A percentile compares a stretch with the other conserved stretches of the same genome.
These are phyloP conservation scores for Dothiorella sarmentorum DNA, from an alignment of 2,329 filamentous ascomycete genomes.

Conservation along the genomic window DNA sequence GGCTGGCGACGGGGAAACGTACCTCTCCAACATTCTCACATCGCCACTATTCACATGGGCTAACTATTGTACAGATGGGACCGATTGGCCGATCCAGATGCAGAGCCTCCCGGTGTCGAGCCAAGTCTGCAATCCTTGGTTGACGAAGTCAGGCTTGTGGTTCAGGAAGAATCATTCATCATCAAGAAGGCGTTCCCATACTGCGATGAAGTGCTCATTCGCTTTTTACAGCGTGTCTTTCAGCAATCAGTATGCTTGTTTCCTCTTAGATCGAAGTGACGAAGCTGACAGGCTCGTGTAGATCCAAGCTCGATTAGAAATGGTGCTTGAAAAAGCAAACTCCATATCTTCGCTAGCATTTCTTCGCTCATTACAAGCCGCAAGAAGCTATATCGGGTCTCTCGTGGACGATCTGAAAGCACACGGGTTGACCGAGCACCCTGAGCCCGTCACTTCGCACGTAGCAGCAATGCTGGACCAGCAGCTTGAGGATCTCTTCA, in stretches of 20 bases:
- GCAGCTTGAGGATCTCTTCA: conserved; percentile 64
- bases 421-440: conserved; percentile 92
- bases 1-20: conserved; percentile 61
- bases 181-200: conserved; percentile 96
- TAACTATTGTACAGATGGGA: conserved; percentile 64
- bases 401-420: conserved; percentile 90
- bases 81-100: conserved; percentile 86
- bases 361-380: conserved; percentile 83
- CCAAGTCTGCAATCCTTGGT: conserved; percentile 86
- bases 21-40: not conserved
- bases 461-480: conserved; percentile 70
- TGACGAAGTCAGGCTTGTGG: conserved; percentile 90
- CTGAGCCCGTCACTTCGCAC: conserved; percentile 82
- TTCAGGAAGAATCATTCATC: conserved; percentile 95
- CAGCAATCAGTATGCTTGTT: conserved; percentile 66
- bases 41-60: not conserved
- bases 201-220: conserved; percentile 87
- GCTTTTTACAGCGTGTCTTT: conserved; percentile 93
- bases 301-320: conserved; percentile 90
- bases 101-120: conserved; percentile 86
- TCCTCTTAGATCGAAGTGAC: not conserved
- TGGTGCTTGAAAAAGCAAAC: conserved; percentile 92
- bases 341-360: conserved; percentile 90
- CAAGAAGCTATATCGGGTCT: conserved; percentile 80
- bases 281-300: not conserved